A percentile compares a stretch with the other conserved stretches of the same genome.
Conservation (phyloP, 2,329 filamentous ascomycete genomes). For the Venturia nashicola region DNA sequence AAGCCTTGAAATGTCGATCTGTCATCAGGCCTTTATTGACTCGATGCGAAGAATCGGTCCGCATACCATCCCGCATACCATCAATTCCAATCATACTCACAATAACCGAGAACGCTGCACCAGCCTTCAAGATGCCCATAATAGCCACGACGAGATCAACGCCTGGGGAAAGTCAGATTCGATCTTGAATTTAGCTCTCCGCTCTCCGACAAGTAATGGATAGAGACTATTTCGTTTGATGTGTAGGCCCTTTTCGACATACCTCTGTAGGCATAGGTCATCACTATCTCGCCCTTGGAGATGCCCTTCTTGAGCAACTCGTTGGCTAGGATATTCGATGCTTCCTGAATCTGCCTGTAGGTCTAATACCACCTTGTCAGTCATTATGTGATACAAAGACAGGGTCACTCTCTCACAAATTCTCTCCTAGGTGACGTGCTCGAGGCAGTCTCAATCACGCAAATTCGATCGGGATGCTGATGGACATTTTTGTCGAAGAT, state of each 20-base stretch:
- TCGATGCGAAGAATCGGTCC: neutral
- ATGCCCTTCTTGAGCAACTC: slow-evolving; percentile 64
- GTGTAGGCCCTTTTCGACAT: neutral
- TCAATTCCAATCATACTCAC: neutral
- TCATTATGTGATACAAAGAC: slow-evolving; percentile 25
- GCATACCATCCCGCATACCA: neutral
- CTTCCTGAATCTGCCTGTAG: slow-evolving; percentile 78
- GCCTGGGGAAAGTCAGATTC: neutral
- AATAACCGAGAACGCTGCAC: slow-evolving; percentile 51
- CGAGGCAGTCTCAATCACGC: slow-evolving; percentile 35
- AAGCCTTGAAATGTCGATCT: neutral
- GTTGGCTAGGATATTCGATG: slow-evolving; percentile 68
- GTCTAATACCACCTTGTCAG: slow-evolving; percentile 52
- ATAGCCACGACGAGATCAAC: slow-evolving; percentile 58
- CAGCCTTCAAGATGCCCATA: slow-evolving; percentile 58
- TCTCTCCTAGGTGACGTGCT: slow-evolving; percentile 24
- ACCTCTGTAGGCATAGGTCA: slow-evolving; percentile 71
- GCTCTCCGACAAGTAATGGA: neutral
- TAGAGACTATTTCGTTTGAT: neutral
- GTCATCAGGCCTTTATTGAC: neutral
- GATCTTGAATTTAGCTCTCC: neutral
- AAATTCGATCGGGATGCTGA: slow-evolving; percentile 54
- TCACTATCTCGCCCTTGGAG: slow-evolving; percentile 74
- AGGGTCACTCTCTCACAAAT: neutral
- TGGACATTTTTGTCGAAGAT: slow-evolving; percentile 56